Percentiles rank a stretch among this genome's conserved stretches.
phyloP scores from a whole-genome alignment of 768 basidiomycete genomes.

The Mycena belliarum region DNA sequence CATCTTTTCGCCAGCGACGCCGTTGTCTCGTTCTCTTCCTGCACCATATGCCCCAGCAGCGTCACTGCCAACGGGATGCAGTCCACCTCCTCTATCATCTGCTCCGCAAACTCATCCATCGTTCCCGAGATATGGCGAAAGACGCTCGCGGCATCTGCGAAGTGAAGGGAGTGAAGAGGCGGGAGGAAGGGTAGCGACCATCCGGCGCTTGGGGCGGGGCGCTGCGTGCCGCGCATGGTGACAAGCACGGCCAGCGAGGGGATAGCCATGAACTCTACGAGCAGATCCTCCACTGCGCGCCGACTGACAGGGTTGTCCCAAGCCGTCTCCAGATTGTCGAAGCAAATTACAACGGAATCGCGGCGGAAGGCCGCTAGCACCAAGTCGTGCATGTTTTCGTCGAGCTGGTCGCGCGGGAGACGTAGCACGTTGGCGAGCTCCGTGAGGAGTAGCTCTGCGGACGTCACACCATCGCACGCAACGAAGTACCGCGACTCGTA shows the following conservation, averaged over 20 bases:
- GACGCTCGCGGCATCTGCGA: constrained; percentile 14
- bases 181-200: constrained; percentile 20
- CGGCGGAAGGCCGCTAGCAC: constrained; percentile 16
- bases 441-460: constrained; percentile 21
- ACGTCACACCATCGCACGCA: constrained; percentile 22
- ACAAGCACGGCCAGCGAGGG: constrained; percentile 12
- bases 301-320: constrained; percentile 17
- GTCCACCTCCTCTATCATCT: constrained; percentile 20
- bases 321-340: constrained; percentile 22
- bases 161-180: constrained; percentile 16
- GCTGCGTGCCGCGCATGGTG: constrained; percentile 22
- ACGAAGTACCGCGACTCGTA: constrained; percentile 22
- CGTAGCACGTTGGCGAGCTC: constrained; percentile 23
- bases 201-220: constrained; percentile 16
- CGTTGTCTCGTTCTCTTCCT: constrained; percentile 23
- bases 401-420: constrained; percentile 19
- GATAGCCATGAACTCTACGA: constrained; percentile 17
- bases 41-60: constrained; percentile 21
- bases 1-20: constrained; percentile 22
- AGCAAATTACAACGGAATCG: constrained; percentile 11
- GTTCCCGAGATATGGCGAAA: constrained; percentile 20
- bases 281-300: constrained; percentile 17
- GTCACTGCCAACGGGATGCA: constrained; percentile 22
- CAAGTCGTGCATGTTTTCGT: constrained; percentile 23
- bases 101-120: constrained; percentile 20